Percentiles rank a stretch among this genome's conserved stretches.
Evolutionary conservation across 2,329 filamentous ascomycete genomes (phyloP).

Genomic region (Neonectria hederae): DNA sequence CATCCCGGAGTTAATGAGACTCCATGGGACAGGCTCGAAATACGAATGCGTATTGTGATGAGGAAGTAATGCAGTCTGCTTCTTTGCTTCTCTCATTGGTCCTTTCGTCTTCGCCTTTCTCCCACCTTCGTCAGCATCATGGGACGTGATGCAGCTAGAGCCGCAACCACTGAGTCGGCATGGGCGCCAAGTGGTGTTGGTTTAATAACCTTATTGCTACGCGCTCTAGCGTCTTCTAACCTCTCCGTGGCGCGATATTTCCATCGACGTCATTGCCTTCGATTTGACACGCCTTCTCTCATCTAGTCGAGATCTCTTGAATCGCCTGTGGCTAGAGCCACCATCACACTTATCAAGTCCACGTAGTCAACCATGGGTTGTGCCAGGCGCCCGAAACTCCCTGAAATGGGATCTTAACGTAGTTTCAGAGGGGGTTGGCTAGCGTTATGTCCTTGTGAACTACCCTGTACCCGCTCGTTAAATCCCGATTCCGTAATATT

Average conservation of each 20-base stretch:
- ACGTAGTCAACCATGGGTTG: too few relatives aligned
- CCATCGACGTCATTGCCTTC: conserved; percentile 24
- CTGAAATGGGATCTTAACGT: too few relatives aligned
- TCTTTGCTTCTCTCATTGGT: background rate
- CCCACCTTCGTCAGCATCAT: background rate
- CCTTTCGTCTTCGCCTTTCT: background rate
- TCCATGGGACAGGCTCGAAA: background rate
- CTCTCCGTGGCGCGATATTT: background rate
- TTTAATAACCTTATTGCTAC: conserved; percentile 35
- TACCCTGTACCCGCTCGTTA: too few relatives aligned
- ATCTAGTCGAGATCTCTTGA: background rate
- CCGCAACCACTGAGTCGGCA: conserved; percentile 9
- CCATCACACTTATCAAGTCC: too few relatives aligned
- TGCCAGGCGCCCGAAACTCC: too few relatives aligned
- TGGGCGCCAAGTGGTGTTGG: conserved; percentile 11
- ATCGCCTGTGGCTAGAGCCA: background rate
- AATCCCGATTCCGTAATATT: too few relatives aligned
- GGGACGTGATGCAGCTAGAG: background rate
- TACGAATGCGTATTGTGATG: too few relatives aligned
- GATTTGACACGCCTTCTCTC: background rate
- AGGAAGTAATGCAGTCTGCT: too few relatives aligned
- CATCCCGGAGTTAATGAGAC: conserved; percentile 7
- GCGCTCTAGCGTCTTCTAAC: conserved; percentile 6
- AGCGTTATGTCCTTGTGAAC: too few relatives aligned
- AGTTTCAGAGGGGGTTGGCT: too few relatives aligned